Evolutionary conservation across 768 basidiomycete species (phyloP), one percentile per base, ranked within the genome.

Genomic region (Mycena belliarum): DNA sequence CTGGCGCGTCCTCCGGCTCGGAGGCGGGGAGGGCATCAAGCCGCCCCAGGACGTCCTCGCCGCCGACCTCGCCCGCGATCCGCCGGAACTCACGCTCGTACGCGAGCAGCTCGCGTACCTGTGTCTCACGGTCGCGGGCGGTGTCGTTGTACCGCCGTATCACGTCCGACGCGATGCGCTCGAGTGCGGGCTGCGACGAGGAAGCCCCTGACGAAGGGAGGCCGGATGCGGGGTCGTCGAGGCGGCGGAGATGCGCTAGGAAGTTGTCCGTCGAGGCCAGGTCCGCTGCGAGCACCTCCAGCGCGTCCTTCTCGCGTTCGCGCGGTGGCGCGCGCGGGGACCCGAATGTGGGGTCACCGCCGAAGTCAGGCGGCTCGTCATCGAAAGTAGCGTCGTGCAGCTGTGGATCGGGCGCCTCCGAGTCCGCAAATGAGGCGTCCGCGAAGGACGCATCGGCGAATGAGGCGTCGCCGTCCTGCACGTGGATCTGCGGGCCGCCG

Each of bases 81-180:
- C 85, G 84, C 63, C 82, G 80, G 66, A 95, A 84, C 71, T 93
- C 88, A 50, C 91, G 82, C 66, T 94, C 92, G 67, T 81, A 88
- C 61, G 86, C 89, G 33, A 87, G 74, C 51, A 95, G 72, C 66
- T 86, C 89, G 49, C 93, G 86, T 5, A 92, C 83, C 72, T 95
- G 93, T 3, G 79, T 81, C 69, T 95, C 93, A 55, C 93, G 82
- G 65, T 91, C 87, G 45, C 86, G 83, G 33, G 84, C 82, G 14
- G 85, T 82, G 54, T 89, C 87, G 70, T 93, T 88, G 58, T 94
- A 80, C 33, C 82, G 80, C 35, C 91, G 82, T 64, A 95, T 90
- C 59, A 92, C 79, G 62, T 89, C 84, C 18, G 87, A 84, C 7
- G 93, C 88, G 41, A 91, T 76, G 40, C 72, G 76, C 72, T 95